phyloP scores from a whole-genome alignment of 768 basidiomycete species.

The Tylopilus plumbeoviolaceoides region DNA sequence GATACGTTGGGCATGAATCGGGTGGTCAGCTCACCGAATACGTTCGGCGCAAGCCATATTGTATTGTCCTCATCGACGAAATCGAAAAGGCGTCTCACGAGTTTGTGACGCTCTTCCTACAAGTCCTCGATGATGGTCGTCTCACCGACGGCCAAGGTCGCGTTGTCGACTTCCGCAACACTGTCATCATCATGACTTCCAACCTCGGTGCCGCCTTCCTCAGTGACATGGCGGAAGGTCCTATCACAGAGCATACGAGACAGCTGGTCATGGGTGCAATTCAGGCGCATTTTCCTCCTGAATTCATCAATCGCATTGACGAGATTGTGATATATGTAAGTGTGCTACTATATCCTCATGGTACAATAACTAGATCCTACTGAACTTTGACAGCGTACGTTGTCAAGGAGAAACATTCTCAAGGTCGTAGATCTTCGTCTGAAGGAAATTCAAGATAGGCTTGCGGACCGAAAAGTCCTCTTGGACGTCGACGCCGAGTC shows the following conservation, averaged over 20 bases:
- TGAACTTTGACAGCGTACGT: constrained; percentile 51
- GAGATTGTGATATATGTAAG: constrained; percentile 70
- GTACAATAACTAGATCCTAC: constrained; percentile 25
- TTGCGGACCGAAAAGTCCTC: constrained; percentile 74
- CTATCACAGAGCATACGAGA: constrained; percentile 56
- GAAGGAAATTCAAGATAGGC: constrained; percentile 78
- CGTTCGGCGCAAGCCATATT: constrained; percentile 86
- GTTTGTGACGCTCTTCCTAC: constrained; percentile 67
- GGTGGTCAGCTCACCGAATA: constrained; percentile 94
- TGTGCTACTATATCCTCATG: constrained; percentile 2
- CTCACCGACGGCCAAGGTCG: constrained; percentile 93
- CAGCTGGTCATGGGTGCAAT: constrained; percentile 76
- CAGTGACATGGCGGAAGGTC: constrained; percentile 70
- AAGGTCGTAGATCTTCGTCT: constrained; percentile 89
- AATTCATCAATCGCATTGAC: constrained; percentile 89
- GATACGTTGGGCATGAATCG: constrained; percentile 89
- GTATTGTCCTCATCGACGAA: constrained; percentile 81
- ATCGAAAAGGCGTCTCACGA: constrained; percentile 87
- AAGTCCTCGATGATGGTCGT: constrained; percentile 89
- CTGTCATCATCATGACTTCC: constrained; percentile 92
- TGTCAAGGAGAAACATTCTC: constrained; percentile 72
- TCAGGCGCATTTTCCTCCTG: constrained; percentile 84
- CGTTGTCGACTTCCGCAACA: constrained; percentile 82
- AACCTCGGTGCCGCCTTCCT: constrained; percentile 81
- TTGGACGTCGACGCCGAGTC: constrained; percentile 73